These are phyloP conservation scores for Debaryomyces tyrocola DNA, from an alignment of 805 yeast genomes.

Conservation along the genomic window DNA sequence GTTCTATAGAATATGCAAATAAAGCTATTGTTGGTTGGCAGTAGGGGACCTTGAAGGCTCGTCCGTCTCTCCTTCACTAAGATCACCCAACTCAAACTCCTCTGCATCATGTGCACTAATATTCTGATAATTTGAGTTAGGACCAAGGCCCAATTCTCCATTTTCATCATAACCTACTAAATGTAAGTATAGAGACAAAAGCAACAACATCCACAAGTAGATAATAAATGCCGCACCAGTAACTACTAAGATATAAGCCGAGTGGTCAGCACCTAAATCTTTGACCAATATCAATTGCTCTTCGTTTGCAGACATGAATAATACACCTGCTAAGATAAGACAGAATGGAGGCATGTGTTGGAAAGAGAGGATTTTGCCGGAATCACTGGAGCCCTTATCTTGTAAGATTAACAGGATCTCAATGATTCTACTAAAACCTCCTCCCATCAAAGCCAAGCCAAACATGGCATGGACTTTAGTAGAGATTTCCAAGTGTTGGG, in stretches of 20 bases:
- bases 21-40: background rate
- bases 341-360: constrained; percentile 88
- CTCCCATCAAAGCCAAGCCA: constrained; percentile 76
- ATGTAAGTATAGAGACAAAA: constrained; percentile 57
- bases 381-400: constrained; percentile 49
- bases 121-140: constrained; percentile 12
- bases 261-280: constrained; percentile 78
- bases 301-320: constrained; percentile 92
- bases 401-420: constrained; percentile 77
- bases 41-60: background rate
- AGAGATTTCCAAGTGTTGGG: constrained; percentile 71
- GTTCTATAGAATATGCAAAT: background rate
- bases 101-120: constrained; percentile 18
- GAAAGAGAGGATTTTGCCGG: constrained; percentile 59
- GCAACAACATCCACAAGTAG: constrained; percentile 61
- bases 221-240: constrained; percentile 73
- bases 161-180: constrained; percentile 43
- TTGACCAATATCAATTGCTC: constrained; percentile 75
- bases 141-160: constrained; percentile 24
- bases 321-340: constrained; percentile 70
- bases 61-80: constrained; percentile 22
- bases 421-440: constrained; percentile 72
- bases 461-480: constrained; percentile 88
- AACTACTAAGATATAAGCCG: constrained; percentile 74
- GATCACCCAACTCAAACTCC: constrained; percentile 38